Evolutionary conservation across 108 stramenopile genomes (phyloP).

Genomic region (Epithemia pelagica): DNA sequence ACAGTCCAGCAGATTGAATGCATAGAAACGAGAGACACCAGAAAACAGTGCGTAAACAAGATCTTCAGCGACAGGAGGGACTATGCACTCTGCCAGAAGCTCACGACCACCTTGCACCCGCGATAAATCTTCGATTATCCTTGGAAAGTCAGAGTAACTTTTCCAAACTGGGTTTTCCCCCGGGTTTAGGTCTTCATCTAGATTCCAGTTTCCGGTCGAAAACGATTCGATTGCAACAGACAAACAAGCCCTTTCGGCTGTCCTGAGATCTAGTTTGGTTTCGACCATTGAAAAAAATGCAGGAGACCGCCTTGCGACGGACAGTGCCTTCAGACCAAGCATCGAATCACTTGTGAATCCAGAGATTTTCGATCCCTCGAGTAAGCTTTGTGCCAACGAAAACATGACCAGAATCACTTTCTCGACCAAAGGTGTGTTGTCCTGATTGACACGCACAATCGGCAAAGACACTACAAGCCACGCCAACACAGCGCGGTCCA

Average conservation of each 20-base stretch:
- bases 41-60: slow-evolving; percentile 8
- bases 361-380: background rate
- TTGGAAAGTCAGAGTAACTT: background rate
- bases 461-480: background rate
- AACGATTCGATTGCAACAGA: background rate
- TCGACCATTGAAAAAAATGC: background rate
- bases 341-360: background rate
- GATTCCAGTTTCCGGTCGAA: background rate
- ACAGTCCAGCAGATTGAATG: slow-evolving; percentile 38
- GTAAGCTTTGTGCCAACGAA: background rate
- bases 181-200: background rate
- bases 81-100: background rate
- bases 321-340: background rate
- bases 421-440: background rate
- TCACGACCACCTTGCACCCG: background rate
- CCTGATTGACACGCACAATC: background rate
- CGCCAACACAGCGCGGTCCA: slow-evolving; percentile 3
- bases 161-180: background rate
- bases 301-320: background rate
- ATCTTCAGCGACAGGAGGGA: background rate
- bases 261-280: background rate
- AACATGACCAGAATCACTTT: background rate
- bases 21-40: slow-evolving; percentile 25
- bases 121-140: background rate
- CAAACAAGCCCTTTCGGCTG: background rate